Conservation (phyloP, 345 rosid genomes). For the Eucalyptus regnans region DNA sequence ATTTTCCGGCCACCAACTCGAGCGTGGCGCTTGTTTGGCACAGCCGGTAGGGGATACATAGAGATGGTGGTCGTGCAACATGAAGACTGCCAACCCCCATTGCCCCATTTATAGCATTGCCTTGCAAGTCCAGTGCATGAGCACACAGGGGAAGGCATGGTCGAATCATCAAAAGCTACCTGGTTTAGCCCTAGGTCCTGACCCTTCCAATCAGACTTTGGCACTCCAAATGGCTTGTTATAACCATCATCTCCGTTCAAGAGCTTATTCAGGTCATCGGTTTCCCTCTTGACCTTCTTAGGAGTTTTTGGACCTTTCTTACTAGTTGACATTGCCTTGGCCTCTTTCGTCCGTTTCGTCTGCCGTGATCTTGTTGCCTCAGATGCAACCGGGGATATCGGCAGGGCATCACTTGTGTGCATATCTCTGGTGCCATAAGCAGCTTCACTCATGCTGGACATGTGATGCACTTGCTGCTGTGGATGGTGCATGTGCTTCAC, state of each 20-base stretch:
- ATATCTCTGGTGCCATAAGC: slow-evolving; percentile 49
- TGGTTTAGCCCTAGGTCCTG: slow-evolving; percentile 86
- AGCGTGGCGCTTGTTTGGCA: slow-evolving; percentile 87
- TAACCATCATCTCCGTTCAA: slow-evolving; percentile 50
- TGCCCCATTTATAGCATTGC: slow-evolving; percentile 99
- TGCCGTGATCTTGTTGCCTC: slow-evolving; percentile 57
- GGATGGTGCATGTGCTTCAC: slow-evolving; percentile 75
- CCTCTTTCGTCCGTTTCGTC: slow-evolving; percentile 60
- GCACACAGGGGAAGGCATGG: slow-evolving; percentile 89
- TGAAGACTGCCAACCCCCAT: slow-evolving; percentile 97
- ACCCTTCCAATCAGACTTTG: slow-evolving; percentile 80
- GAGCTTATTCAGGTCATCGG: slow-evolving; percentile 48
- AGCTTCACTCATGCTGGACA: slow-evolving; percentile 44
- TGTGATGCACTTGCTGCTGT: slow-evolving; percentile 53
- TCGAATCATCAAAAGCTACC: slow-evolving; percentile 80
- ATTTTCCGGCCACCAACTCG: slow-evolving; percentile 92
- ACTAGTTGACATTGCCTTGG: slow-evolving; percentile 29
- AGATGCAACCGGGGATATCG: slow-evolving; percentile 28
- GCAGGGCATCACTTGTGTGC: slow-evolving; percentile 34
- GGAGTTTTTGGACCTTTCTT: slow-evolving; percentile 59
- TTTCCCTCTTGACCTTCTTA: slow-evolving; percentile 74
- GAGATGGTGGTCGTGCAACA: slow-evolving; percentile 94
- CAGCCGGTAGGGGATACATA: slow-evolving; percentile 73
- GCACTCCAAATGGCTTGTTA: slow-evolving; percentile 27
- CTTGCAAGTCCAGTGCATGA: slow-evolving; percentile 83